Evolutionary conservation across 257 asterid species (phyloP), one percentile per base, ranked within the genome.

Genomic region (Rubia yunnanensis): DNA sequence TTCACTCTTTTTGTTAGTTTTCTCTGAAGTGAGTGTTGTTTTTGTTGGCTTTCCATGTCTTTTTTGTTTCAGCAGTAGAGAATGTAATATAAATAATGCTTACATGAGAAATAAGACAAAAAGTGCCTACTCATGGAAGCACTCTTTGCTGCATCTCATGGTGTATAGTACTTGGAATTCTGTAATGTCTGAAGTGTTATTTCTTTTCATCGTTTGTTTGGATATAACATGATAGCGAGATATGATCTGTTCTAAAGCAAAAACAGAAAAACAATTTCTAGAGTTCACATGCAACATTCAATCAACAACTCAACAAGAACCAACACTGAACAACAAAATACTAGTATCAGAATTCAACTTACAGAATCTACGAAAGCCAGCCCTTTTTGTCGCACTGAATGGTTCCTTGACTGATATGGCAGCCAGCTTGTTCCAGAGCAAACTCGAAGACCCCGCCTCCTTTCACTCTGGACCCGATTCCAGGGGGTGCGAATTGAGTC

Each of bases 401-500:
- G 35, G 60, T 28, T 58, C 57, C 60, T 41, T 34, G 27, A 7
- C 28, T 44, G 55, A 58, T 31, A 27, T 58, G 26, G 62, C 59
- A 68, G 6, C 72, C 72, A n/a, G 60, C n/a, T 58, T 68, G 66
- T 24, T 58, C 49, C 4, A 68, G 72, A 14, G 72, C 66, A 44
- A 56, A 58, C 38, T 28, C 55, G 10, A 68, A 59, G 72, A 68
- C 58, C 30, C 72, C 72, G 22, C 66, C 66, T 20, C 36, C 66
- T 28, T 32, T 30, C 14, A 38, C 18, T 54, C 66, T 68, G 22
- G 72, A 68, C 66, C 44, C 72, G 46, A 59, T 58, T 7, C 72
- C 62, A 36, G 72, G 72, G 4, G 72, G 72, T 5, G 72, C 65
- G 5, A 68, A 68, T 34, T 68, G 72, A 59, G 38, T 7, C 46